These are phyloP conservation scores for Polyplosphaeria fusca DNA, from an alignment of 495 filamentous ascomycete species.

Conservation along the genomic window DNA sequence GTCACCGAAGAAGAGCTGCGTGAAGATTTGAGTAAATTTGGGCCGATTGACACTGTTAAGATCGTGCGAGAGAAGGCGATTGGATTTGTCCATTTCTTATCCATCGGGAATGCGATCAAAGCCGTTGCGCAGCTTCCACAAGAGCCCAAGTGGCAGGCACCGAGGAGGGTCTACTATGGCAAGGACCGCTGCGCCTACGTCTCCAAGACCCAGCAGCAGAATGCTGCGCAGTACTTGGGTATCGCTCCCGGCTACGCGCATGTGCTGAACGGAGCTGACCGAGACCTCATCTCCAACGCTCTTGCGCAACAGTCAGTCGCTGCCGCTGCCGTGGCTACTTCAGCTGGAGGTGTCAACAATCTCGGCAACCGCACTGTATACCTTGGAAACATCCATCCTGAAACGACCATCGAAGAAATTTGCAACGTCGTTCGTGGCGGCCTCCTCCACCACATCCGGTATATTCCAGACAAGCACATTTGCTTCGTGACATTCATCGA, in stretches of 20 bases:
- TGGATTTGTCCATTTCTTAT: constrained; percentile 96
- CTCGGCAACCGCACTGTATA: constrained; percentile 97
- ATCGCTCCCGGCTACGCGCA: constrained; percentile 98
- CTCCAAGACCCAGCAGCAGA: constrained; percentile 99
- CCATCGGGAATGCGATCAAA: constrained; percentile 97
- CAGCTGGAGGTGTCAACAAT: constrained; percentile 94
- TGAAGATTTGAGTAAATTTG: constrained; percentile 95
- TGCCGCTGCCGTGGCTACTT: constrained; percentile 92
- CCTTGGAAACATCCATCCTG: constrained; percentile 96
- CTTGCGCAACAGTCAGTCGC: constrained; percentile 97
- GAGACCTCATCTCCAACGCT: constrained; percentile 91
- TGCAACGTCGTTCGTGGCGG: constrained; percentile 44
- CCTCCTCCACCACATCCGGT: constrained; percentile 88
- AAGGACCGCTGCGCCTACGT: constrained; percentile 98
- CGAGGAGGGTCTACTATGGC: constrained; percentile 93
- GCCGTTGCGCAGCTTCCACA: constrained; percentile 96
- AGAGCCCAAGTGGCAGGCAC: constrained; percentile 93
- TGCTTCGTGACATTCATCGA: constrained; percentile 99
- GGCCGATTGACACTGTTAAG: constrained; percentile 94
- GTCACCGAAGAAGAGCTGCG: constrained; percentile 86
- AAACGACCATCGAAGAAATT: constrained; percentile 97
- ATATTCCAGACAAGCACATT: constrained; percentile 99
- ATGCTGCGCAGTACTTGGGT: constrained; percentile 95
- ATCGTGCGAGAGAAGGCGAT: constrained; percentile 97
- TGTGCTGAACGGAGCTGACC: constrained; percentile 90